Evolutionary conservation across 148 eudicot species (phyloP).

Genomic region (Euryodendron excelsum): DNA sequence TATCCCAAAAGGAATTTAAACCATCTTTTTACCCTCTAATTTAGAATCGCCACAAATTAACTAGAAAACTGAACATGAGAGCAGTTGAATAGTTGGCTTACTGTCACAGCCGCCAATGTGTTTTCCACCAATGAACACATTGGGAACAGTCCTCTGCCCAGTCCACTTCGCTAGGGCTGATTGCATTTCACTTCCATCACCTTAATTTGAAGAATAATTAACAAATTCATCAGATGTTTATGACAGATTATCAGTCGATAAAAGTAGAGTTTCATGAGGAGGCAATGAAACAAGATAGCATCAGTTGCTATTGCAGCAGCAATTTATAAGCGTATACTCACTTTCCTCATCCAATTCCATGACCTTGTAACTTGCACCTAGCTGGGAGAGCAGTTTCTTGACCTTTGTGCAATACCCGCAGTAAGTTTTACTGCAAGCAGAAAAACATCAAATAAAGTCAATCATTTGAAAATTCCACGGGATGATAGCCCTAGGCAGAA

Average conservation of each 20-base stretch:
- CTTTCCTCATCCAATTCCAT: slow-evolving; percentile 69
- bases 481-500: background rate
- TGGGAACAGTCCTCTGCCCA: slow-evolving; percentile 80
- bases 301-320: background rate
- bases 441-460: background rate
- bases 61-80: background rate
- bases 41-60: background rate
- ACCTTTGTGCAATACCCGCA: slow-evolving; percentile 64
- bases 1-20: background rate
- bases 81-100: slow-evolving; percentile 16
- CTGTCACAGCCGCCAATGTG: slow-evolving; percentile 74
- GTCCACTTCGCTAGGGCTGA: slow-evolving; percentile 71
- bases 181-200: slow-evolving; percentile 71
- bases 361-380: slow-evolving; percentile 56
- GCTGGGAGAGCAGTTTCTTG: slow-evolving; percentile 57
- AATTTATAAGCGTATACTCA: slow-evolving; percentile 31
- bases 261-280: background rate
- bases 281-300: background rate
- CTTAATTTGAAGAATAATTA: slow-evolving; percentile 28
- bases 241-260: background rate
- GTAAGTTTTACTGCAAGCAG: slow-evolving; percentile 63
- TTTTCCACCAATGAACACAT: slow-evolving; percentile 77
- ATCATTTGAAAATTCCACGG: background rate
- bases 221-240: background rate
- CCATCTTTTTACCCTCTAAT: background rate